Percentiles rank a stretch among this genome's conserved stretches.
These are phyloP conservation scores for Fusarium hostae DNA, from an alignment of 2,329 filamentous ascomycete species.

Conservation along the genomic window DNA sequence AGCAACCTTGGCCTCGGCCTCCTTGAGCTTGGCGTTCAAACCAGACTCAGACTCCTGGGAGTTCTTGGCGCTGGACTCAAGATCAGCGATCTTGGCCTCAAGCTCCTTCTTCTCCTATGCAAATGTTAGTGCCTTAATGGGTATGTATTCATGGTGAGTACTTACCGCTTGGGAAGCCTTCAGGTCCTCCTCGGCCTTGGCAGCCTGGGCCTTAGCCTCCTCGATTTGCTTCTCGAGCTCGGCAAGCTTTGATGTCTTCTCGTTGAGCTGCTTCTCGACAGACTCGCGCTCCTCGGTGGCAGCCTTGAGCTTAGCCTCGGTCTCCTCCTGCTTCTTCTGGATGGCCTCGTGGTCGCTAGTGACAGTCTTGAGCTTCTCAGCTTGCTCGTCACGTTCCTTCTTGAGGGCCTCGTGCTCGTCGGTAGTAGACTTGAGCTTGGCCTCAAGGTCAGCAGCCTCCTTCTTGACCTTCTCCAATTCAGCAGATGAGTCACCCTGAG, in stretches of 20 bases:
- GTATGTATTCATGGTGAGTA: not conserved
- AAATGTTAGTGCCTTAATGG: constrained; percentile 14
- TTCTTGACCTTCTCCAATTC: constrained; percentile 36
- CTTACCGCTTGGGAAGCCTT: constrained; percentile 48
- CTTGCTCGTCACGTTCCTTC: constrained; percentile 37
- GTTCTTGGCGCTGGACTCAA: constrained; percentile 31
- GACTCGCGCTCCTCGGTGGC: constrained; percentile 44
- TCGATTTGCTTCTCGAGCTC: constrained; percentile 48
- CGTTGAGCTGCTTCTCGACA: constrained; percentile 47
- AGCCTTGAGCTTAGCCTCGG: constrained; percentile 42
- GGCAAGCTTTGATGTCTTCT: constrained; percentile 46
- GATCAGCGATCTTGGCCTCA: constrained; percentile 30
- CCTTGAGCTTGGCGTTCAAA: constrained; percentile 37
- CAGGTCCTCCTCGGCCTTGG: constrained; percentile 53
- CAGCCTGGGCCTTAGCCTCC: constrained; percentile 51
- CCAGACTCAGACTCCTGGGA: constrained; percentile 35
- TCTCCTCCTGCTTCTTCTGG: constrained; percentile 38
- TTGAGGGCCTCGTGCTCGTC: constrained; percentile 38
- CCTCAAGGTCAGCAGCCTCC: constrained; percentile 38
- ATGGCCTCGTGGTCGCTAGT: constrained; percentile 28
- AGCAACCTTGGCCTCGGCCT: constrained; percentile 18
- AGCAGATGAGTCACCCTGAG: constrained; percentile 40
- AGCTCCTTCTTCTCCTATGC: constrained; percentile 41
- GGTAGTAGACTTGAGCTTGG: constrained; percentile 41
- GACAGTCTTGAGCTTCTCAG: constrained; percentile 36